Conservation (phyloP, 1,284 basidiomycete genomes). For the Tremellales sp. region DNA sequence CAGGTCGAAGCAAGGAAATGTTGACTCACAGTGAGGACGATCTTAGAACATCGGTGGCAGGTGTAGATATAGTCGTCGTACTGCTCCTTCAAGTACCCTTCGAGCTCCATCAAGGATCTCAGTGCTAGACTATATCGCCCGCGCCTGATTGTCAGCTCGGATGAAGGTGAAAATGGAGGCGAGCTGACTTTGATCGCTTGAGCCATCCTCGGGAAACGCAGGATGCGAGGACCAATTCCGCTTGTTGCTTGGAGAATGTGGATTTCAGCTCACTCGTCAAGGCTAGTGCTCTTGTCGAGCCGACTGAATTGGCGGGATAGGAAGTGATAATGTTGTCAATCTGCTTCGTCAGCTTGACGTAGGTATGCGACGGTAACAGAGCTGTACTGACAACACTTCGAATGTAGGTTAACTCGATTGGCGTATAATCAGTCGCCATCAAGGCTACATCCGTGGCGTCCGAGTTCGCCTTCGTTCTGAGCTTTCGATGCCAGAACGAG, state of each 20-base stretch:
- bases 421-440: constrained; percentile 36
- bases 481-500: not conserved
- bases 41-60: constrained; percentile 33
- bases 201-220: constrained; percentile 43
- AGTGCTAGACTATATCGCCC: constrained; percentile 38
- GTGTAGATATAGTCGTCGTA: constrained; percentile 30
- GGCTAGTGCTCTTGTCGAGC: constrained; percentile 26
- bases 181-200: constrained; percentile 35
- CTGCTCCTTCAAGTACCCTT: constrained; percentile 34
- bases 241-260: constrained; percentile 24
- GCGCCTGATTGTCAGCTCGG: constrained; percentile 22
- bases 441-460: constrained; percentile 33
- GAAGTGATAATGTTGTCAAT: constrained; percentile 35
- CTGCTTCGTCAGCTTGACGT: constrained; percentile 6
- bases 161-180: not conserved
- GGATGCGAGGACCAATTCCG: constrained; percentile 28
- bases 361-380: not conserved
- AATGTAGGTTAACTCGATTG: constrained; percentile 41
- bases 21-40: constrained; percentile 34
- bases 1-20: not conserved
- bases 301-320: constrained; percentile 44
- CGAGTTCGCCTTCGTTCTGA: constrained; percentile 24
- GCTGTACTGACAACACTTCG: constrained; percentile 27
- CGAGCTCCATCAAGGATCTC: constrained; percentile 38
- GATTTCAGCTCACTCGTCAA: constrained; percentile 14